These are phyloP conservation scores for Fusarium albidum DNA, from an alignment of 2,329 filamentous ascomycete species.

Conservation along the genomic window DNA sequence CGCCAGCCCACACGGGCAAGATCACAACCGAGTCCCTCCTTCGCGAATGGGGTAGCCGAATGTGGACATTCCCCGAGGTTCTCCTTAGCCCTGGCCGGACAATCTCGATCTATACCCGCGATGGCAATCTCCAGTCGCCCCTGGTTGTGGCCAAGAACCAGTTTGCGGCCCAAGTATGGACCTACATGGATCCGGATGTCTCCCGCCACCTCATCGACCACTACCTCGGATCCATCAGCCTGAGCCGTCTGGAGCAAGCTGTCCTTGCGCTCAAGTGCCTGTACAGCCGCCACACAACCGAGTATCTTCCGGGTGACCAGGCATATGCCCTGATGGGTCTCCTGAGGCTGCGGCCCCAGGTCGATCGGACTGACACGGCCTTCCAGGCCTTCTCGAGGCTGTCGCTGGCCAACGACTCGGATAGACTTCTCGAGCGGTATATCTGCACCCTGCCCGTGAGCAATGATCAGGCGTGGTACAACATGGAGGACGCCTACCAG, in stretches of 20 bases:
- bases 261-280: conserved; percentile 44
- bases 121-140: conserved; percentile 28
- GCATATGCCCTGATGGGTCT: conserved; percentile 50
- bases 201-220: conserved; percentile 47
- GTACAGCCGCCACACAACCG: conserved; percentile 36
- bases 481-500: conserved; percentile 45
- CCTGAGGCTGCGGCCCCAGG: conserved; percentile 42
- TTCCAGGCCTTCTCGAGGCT: conserved; percentile 49
- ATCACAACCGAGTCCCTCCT: conserved; percentile 34
- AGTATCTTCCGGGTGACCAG: conserved; percentile 42
- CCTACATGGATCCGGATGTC: conserved; percentile 36
- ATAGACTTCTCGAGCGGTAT: conserved; percentile 45
- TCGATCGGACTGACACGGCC: conserved; percentile 44
- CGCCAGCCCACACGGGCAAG: conserved; percentile 16
- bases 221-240: conserved; percentile 42
- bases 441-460: conserved; percentile 41
- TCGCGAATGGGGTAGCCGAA: conserved; percentile 40
- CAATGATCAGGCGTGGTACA: conserved; percentile 39
- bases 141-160: conserved; percentile 43
- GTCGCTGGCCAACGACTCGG: conserved; percentile 47
- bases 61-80: conserved; percentile 42
- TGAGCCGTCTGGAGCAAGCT: conserved; percentile 46
- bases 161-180: conserved; percentile 44
- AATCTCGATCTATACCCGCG: conserved; percentile 38
- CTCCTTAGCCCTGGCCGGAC: conserved; percentile 37